phyloP scores from a whole-genome alignment of 2,329 filamentous ascomycete species.

The Karstenula rhodostoma region DNA sequence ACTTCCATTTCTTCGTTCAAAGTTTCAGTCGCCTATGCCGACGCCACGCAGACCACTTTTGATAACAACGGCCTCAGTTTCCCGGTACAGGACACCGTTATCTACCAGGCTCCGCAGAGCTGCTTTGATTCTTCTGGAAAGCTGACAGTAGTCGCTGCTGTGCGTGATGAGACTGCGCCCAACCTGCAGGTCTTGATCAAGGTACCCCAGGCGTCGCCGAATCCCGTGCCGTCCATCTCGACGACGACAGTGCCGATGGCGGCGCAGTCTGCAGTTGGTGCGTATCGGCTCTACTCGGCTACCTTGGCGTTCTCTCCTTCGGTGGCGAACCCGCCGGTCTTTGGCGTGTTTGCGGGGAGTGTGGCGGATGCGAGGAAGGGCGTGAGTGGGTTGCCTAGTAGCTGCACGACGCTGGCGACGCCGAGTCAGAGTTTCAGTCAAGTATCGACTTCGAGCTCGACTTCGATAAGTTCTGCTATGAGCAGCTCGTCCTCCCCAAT shows the following conservation, averaged over 20 bases:
- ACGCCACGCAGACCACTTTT: slow-evolving; percentile 54
- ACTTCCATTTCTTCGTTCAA: slow-evolving; percentile 70
- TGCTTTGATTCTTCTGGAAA: slow-evolving; percentile 52
- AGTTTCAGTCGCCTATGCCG: slow-evolving; percentile 60
- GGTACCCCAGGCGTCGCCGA: slow-evolving; percentile 29
- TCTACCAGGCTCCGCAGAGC: slow-evolving; percentile 66
- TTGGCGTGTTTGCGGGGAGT: slow-evolving; percentile 32
- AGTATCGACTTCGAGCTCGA: background rate
- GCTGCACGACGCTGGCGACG: slow-evolving; percentile 26
- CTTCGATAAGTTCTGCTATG: background rate
- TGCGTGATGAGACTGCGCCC: slow-evolving; percentile 25
- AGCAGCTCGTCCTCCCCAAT: background rate
- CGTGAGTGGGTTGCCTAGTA: slow-evolving; percentile 20
- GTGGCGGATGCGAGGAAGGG: slow-evolving; percentile 31
- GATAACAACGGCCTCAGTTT: slow-evolving; percentile 68
- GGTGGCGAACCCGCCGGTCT: slow-evolving; percentile 24
- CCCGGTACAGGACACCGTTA: slow-evolving; percentile 62
- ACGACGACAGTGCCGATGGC: slow-evolving; percentile 35
- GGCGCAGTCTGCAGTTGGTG: slow-evolving; percentile 31
- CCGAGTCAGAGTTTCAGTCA: slow-evolving; percentile 7
- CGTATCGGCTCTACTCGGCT: slow-evolving; percentile 37
- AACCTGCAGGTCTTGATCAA: slow-evolving; percentile 33
- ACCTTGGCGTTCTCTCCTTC: slow-evolving; percentile 26
- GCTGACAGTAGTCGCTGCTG: slow-evolving; percentile 36
- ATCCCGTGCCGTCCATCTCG: slow-evolving; percentile 34